Evolutionary conservation across 202 grass and related monocot species (phyloP), one percentile per base, ranked within the genome.

Genomic region (Eragrostis tef): DNA sequence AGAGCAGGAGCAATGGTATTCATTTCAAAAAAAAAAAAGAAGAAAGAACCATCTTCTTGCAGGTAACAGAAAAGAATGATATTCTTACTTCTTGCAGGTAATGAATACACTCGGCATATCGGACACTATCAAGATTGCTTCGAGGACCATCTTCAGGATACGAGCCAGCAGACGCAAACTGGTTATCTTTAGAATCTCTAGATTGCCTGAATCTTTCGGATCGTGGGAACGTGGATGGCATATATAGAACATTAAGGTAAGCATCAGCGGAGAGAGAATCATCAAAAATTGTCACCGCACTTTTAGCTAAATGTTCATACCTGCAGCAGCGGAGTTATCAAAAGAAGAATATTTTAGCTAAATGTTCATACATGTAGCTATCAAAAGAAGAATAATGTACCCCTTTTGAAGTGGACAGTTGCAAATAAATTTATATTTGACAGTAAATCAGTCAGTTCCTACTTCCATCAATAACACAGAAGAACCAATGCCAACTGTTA

Each of bases 201-300:
- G 84, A 93, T 62, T 82, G 85, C 27, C 89, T 90, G n/a, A 91
- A 87, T 15, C 83, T 86, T 88, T 97, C 94, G 66, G 89, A 97
- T 74, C 92, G 89, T 66, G 94, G 94, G 53, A 98, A 91, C 46
- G 94, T 98, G 19, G 94, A 93, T 81, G 94, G 92, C 92, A 98
- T 93, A 70, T 94, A 94, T 47, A 98, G 77, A 86, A 98, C 86
- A 86, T 94, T 98, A 50, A 98, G 90, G 64, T 98, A 98, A 70
- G 94, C 81, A 91, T 98, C 94, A 53, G 94, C 94, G 88, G 94
- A 98, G 56, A 98, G 92, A 78, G 94, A 98, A 84, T 98, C 94
- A 88, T 98, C 94, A 19, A 94, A 92, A 67, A 98, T 94, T 70
- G 89, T 92, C 66, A 84, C 85, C 1, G 92, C 94, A 61, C 90